Evolutionary conservation across 2,329 filamentous ascomycete genomes (phyloP).

Genomic region (Parastagonospora nodorum): DNA sequence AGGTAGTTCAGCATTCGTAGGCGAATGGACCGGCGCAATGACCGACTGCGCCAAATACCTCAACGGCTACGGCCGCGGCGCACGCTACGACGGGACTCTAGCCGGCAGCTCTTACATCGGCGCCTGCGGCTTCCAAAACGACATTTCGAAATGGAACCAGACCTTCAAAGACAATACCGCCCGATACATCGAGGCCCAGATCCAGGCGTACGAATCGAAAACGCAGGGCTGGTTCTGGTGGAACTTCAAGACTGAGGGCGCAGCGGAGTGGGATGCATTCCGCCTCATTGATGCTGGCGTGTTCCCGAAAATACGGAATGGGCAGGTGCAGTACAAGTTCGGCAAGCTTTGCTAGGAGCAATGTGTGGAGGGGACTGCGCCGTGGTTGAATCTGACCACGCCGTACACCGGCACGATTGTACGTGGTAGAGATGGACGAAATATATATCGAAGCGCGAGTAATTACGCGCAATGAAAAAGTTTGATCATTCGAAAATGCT

Average conservation of each 20-base stretch:
- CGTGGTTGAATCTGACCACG: neutral
- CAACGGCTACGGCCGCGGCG: slow-evolving; percentile 63
- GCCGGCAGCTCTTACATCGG: slow-evolving; percentile 55
- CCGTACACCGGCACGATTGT: neutral
- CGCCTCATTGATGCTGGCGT: slow-evolving; percentile 56
- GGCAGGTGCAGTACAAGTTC: slow-evolving; percentile 28
- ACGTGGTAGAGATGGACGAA: neutral
- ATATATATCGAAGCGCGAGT: neutral
- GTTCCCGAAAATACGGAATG: slow-evolving; percentile 49
- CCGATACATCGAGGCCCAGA: slow-evolving; percentile 61
- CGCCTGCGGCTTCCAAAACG: slow-evolving; percentile 59
- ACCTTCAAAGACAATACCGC: slow-evolving; percentile 53
- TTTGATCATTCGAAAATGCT: neutral
- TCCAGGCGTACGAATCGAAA: slow-evolving; percentile 57
- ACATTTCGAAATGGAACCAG: slow-evolving; percentile 54
- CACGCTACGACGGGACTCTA: slow-evolving; percentile 64
- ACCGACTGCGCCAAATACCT: slow-evolving; percentile 62
- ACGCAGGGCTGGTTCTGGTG: slow-evolving; percentile 63
- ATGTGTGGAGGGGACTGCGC: neutral
- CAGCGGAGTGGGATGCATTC: slow-evolving; percentile 60
- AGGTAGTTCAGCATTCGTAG: slow-evolving; percentile 53
- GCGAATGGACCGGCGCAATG: slow-evolving; percentile 72
- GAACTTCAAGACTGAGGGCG: slow-evolving; percentile 63
- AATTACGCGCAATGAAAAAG: neutral
- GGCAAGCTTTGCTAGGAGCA: slow-evolving; percentile 21